Percentiles rank a stretch among this genome's conserved stretches.
Evolutionary conservation across 2,329 filamentous ascomycete species (phyloP).

Genomic region (Aspergillus candidus): DNA sequence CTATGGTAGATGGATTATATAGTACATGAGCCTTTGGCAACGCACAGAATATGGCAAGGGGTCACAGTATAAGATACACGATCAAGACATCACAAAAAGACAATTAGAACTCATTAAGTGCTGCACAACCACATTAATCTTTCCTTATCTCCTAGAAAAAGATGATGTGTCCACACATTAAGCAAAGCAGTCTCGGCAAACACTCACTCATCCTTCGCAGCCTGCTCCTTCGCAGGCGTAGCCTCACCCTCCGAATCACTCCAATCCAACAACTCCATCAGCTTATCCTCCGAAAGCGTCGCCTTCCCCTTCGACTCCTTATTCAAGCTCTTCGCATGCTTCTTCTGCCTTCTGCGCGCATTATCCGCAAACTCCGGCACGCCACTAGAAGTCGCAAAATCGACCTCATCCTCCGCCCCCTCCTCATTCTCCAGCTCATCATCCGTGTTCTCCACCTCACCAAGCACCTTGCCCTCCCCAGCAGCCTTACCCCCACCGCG

Average conservation of each 20-base stretch:
- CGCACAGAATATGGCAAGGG: too few species aligned
- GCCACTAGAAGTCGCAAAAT: constrained; percentile 40
- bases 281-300: constrained; percentile 67
- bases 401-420: constrained; percentile 1
- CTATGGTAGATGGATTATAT: too few species aligned
- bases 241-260: constrained; percentile 36
- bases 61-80: too few species aligned
- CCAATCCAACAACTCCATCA: constrained; percentile 62
- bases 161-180: too few species aligned
- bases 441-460: constrained; percentile 32
- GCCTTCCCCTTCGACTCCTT: constrained; percentile 59
- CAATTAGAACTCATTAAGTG: too few species aligned
- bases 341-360: constrained; percentile 62
- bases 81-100: too few species aligned
- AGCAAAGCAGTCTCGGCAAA: neutral
- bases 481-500: constrained; percentile 51
- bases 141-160: too few species aligned
- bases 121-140: too few species aligned
- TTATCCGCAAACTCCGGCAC: constrained; percentile 61
- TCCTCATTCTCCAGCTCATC: constrained; percentile 42
- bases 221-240: constrained; percentile 10
- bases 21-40: too few species aligned
- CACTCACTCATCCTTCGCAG: neutral
- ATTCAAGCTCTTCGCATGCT: constrained; percentile 59
- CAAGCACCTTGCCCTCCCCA: constrained; percentile 45